Evolutionary conservation across 1,284 basidiomycete species (phyloP).

Genomic region (Singerocomus inundabilis): DNA sequence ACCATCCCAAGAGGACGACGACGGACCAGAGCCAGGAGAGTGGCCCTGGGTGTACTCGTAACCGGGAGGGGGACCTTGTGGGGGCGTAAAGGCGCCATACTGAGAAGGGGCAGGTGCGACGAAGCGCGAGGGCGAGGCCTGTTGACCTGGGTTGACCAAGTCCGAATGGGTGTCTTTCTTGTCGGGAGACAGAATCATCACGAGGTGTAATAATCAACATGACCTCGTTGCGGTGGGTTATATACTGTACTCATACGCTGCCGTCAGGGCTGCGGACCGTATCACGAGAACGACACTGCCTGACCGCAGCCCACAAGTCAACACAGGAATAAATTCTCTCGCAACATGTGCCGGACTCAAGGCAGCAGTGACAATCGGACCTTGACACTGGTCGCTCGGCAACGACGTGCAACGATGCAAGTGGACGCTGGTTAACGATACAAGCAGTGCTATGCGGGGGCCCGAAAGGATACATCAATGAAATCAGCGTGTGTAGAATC

Average conservation of each 20-base stretch:
- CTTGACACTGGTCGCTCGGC: not conserved
- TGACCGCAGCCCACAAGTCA: too few species aligned
- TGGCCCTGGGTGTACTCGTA: slow-evolving; percentile 13
- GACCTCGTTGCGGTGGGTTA: slow-evolving; percentile 1
- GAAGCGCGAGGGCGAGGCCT: slow-evolving; percentile 5
- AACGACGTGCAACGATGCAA: slow-evolving; percentile 3
- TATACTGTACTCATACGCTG: slow-evolving; percentile 1
- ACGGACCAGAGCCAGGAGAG: not conserved
- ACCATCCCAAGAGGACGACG: not conserved
- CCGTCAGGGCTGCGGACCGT: not conserved
- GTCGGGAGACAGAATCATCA: slow-evolving; percentile 21
- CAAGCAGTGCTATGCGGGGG: slow-evolving; percentile 19
- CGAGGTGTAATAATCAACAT: not conserved
- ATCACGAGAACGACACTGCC: not conserved
- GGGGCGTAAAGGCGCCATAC: not conserved
- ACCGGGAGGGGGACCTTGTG: slow-evolving; percentile 22
- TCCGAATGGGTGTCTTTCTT: slow-evolving; percentile 23
- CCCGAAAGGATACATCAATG: slow-evolving; percentile 17
- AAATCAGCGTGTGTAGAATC: slow-evolving; percentile 14
- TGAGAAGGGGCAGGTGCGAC: not conserved
- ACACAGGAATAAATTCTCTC: too few species aligned
- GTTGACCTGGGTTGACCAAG: slow-evolving; percentile 12
- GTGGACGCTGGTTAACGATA: slow-evolving; percentile 3
- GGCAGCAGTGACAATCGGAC: slow-evolving; percentile 10
- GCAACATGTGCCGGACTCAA: slow-evolving; percentile 2